Evolutionary conservation across 352 stramenopile species (phyloP).

Genomic region (Phytopythium helicoides): DNA sequence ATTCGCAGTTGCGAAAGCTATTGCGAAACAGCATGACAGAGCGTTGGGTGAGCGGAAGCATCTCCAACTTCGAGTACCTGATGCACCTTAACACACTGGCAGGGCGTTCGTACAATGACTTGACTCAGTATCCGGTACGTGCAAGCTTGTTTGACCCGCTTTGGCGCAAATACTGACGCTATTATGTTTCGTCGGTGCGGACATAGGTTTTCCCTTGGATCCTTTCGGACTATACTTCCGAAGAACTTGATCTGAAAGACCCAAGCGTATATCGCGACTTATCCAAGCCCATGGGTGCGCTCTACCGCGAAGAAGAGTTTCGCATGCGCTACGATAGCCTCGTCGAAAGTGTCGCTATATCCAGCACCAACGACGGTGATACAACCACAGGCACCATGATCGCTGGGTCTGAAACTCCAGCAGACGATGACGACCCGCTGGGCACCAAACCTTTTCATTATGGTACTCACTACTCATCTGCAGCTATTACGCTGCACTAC

Average conservation of each 20-base stretch:
- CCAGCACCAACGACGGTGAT: neutral
- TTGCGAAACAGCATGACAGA: conserved; percentile 77
- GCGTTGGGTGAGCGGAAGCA: conserved; percentile 66
- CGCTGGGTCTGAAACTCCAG: neutral
- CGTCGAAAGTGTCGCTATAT: conserved; percentile 26
- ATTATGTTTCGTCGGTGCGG: neutral
- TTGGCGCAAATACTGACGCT: too few species aligned
- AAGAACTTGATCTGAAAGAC: conserved; percentile 93
- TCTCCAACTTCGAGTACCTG: conserved; percentile 95
- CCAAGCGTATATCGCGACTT: conserved; percentile 93
- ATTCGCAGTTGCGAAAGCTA: conserved; percentile 66
- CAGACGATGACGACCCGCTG: conserved; percentile 32
- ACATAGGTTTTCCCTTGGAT: conserved; percentile 97
- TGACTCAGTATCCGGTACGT: conserved; percentile 95
- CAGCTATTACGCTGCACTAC: conserved; percentile 97
- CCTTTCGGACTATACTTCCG: conserved; percentile 93
- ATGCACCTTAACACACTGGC: conserved; percentile 96
- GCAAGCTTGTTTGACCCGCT: neutral
- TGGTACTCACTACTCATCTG: conserved; percentile 91
- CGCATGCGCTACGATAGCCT: conserved; percentile 63
- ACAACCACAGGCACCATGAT: neutral
- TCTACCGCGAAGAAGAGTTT: conserved; percentile 91
- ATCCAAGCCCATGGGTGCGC: conserved; percentile 95
- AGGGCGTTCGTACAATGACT: conserved; percentile 96
- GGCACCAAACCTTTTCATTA: conserved; percentile 90